Evolutionary conservation across 1,284 basidiomycete species (phyloP), one percentile per base, ranked within the genome.

Genomic region (Heterobasidion occidentale): DNA sequence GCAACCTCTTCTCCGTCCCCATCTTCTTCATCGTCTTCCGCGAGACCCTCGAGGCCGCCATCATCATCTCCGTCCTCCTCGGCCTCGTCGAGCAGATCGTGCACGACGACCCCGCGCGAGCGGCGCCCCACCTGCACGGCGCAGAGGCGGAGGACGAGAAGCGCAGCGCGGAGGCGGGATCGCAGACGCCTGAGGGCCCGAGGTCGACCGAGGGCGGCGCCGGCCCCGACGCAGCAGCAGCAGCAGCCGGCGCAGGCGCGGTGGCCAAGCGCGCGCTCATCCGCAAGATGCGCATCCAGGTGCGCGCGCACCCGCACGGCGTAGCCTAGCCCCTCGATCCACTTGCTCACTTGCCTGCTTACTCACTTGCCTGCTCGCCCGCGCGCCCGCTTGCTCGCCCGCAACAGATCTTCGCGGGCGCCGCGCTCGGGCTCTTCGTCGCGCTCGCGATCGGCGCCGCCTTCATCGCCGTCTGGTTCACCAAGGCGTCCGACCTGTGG

Each of bases 21-120:
- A 88, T 92, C 61, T 93, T 91, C 74, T 91, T 94, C 78, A 92
- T 94, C 69, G 82, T 92, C 66, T 90, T 94, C 64, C 83, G 93
- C 61, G 92, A 96, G 77, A 87, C 90, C 1, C 79, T 96, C 61
- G 92, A 96, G 74, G 90, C 91, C 8, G 85, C 84, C 53, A 88
- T 95, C 73, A 92, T 95, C 77, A 74, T 94, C 71, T 90, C 91
- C 9, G 90, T 94, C 59, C 81, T 96, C 53, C 83, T 94, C 46
- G 84, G 89, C 61, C 84, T 95, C 61, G 86, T 90, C 51, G 83
- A 93, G 64, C 90, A 93, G 64, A 84, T 94, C 62, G 77, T 85
- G 2, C 66, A 78, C 61, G 73, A 77, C 35, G 71, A 78, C 65
- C 63, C 71, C 1, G 57, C 50, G 19, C 2, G 19, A 1, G 19